Conservation (phyloP, 257 asterid genomes). For the Plantago major region DNA sequence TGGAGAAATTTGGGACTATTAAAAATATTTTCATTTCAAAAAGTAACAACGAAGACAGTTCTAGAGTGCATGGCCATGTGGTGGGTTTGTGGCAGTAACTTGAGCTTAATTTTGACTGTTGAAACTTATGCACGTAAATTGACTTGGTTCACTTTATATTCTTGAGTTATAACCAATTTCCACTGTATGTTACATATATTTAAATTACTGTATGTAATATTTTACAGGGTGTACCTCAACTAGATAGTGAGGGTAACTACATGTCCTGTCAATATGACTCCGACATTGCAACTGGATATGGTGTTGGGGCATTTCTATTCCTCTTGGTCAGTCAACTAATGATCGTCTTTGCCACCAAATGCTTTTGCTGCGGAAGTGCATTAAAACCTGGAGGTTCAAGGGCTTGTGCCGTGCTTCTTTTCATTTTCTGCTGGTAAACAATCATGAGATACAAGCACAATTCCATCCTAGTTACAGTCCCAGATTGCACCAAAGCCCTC, state of each 20-base stretch:
- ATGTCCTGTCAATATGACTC: constrained; percentile 44
- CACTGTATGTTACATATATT: background rate
- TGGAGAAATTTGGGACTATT: no score
- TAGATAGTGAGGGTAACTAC: constrained; percentile 26
- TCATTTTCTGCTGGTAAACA: constrained; percentile 33
- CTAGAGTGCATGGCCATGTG: no score
- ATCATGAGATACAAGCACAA: background rate
- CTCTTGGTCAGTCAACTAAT: constrained; percentile 32
- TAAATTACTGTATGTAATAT: background rate
- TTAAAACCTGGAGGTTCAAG: constrained; percentile 38
- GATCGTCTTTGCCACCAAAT: constrained; percentile 30
- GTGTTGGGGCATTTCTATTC: constrained; percentile 42
- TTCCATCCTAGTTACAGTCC: no score
- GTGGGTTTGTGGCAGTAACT: no score
- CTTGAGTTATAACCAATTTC: no score
- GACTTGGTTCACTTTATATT: no score
- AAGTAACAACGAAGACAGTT: no score
- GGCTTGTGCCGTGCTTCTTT: constrained; percentile 37
- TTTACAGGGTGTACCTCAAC: constrained; percentile 34
- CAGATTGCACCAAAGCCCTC: no score
- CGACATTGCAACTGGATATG: constrained; percentile 41
- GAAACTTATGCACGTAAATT: no score
- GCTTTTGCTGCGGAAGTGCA: constrained; percentile 45
- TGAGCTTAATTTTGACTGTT: no score
- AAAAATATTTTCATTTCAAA: no score